Conservation (phyloP, 768 basidiomycete genomes). For the Auricularia auricula-judae region DNA sequence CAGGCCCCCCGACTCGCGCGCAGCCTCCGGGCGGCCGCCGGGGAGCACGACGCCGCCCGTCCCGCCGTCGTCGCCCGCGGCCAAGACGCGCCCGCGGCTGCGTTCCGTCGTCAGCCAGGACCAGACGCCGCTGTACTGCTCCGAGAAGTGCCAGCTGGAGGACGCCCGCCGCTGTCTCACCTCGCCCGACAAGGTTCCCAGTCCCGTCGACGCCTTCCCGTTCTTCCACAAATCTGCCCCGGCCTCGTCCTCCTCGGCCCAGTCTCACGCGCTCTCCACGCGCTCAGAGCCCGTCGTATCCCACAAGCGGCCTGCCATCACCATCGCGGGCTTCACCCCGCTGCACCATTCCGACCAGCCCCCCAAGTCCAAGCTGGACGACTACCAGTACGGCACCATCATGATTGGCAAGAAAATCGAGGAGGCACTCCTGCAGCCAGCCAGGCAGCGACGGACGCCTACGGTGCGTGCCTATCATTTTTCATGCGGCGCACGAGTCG, state of each 20-base stretch:
- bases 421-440: neutral
- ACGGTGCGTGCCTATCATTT: neutral
- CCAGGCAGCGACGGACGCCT: neutral
- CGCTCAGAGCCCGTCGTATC: neutral
- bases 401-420: neutral
- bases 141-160: constrained; percentile 57
- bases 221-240: neutral
- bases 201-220: neutral
- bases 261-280: neutral
- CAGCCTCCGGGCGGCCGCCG: constrained; percentile 8
- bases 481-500: neutral
- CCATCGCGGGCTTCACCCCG: neutral
- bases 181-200: neutral
- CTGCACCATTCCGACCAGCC: neutral
- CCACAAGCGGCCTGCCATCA: neutral
- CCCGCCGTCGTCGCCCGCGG: constrained; percentile 13
- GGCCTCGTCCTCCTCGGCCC: neutral
- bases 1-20: constrained; percentile 19
- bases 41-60: constrained; percentile 11
- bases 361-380: neutral
- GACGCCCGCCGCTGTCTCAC: constrained; percentile 23
- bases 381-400: neutral
- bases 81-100: constrained; percentile 26
- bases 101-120: constrained; percentile 69
- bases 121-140: constrained; percentile 78